Conservation (phyloP, 1,139 yeast genomes). For the Zygosaccharomyces pseudobailii region DNA sequence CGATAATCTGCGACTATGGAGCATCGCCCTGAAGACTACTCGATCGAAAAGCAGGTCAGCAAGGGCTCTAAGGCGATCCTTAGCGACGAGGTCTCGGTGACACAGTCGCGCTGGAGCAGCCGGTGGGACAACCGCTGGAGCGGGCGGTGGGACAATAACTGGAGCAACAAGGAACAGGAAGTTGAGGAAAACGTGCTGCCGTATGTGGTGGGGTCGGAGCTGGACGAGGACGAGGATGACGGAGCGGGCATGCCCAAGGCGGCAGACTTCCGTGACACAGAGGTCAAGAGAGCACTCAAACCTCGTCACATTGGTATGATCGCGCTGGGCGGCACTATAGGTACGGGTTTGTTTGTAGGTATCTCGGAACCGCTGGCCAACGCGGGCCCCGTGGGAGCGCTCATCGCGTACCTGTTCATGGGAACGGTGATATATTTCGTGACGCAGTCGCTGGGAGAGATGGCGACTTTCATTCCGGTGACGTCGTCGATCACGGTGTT, state of each 20-base stretch:
- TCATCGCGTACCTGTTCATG: slow-evolving; percentile 62
- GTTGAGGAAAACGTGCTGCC: background rate
- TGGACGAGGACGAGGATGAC: slow-evolving; percentile 16
- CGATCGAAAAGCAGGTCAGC: background rate
- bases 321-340: slow-evolving; percentile 67
- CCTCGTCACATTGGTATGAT: slow-evolving; percentile 62
- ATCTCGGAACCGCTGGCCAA: slow-evolving; percentile 45
- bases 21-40: background rate
- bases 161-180: slow-evolving; percentile 21
- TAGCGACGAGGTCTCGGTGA: background rate
- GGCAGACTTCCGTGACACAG: slow-evolving; percentile 36
- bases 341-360: slow-evolving; percentile 63
- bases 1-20: background rate
- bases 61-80: background rate
- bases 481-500: slow-evolving; percentile 62
- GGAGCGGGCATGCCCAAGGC: slow-evolving; percentile 20
- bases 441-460: slow-evolving; percentile 70
- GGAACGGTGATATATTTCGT: slow-evolving; percentile 61
- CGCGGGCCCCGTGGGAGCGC: slow-evolving; percentile 64
- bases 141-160: background rate
- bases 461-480: slow-evolving; percentile 73
- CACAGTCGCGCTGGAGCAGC: background rate
- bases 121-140: slow-evolving; percentile 1
- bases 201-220: background rate
- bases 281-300: slow-evolving; percentile 47